phyloP scores from a whole-genome alignment of 305 asterid species.

The Rubia peregrina region DNA sequence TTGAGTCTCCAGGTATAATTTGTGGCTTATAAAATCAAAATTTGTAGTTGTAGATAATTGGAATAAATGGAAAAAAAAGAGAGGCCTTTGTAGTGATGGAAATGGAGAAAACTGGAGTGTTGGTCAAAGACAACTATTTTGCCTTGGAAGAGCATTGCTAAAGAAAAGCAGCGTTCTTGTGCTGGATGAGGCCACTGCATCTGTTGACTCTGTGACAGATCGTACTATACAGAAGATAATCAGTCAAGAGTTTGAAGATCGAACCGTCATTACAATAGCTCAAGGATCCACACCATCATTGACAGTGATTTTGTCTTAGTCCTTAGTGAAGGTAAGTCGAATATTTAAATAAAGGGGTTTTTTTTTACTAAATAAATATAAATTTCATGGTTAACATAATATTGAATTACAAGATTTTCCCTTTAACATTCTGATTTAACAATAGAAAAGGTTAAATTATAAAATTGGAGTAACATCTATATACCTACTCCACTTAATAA shows the following conservation, averaged over 20 bases:
- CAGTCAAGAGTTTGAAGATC: slow-evolving; percentile 41
- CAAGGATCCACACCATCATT: slow-evolving; percentile 95
- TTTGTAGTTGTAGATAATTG: not conserved
- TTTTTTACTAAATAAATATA: no score
- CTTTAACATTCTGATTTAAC: no score
- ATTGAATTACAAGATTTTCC: no score
- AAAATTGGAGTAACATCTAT: no score
- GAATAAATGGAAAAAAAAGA: slow-evolving; percentile 6
- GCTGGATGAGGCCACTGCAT: slow-evolving; percentile 95
- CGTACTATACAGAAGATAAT: slow-evolving; percentile 71
- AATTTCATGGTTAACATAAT: no score
- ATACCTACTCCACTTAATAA: no score
- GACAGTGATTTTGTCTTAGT: slow-evolving; percentile 73
- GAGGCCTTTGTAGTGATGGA: slow-evolving; percentile 56
- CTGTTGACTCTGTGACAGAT: slow-evolving; percentile 92
- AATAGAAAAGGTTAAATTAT: no score
- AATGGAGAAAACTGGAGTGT: slow-evolving; percentile 98
- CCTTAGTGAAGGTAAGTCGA: slow-evolving; percentile 62
- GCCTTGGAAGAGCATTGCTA: slow-evolving; percentile 88
- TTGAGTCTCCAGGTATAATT: slow-evolving; percentile 55
- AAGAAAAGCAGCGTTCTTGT: slow-evolving; percentile 85
- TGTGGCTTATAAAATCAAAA: not conserved
- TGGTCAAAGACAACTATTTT: slow-evolving; percentile 92
- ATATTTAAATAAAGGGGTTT: no score
- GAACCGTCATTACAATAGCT: slow-evolving; percentile 91